Evolutionary conservation across 768 basidiomycete genomes (phyloP), one percentile per base, ranked within the genome.

Genomic region (Botryobasidium botryosum): DNA sequence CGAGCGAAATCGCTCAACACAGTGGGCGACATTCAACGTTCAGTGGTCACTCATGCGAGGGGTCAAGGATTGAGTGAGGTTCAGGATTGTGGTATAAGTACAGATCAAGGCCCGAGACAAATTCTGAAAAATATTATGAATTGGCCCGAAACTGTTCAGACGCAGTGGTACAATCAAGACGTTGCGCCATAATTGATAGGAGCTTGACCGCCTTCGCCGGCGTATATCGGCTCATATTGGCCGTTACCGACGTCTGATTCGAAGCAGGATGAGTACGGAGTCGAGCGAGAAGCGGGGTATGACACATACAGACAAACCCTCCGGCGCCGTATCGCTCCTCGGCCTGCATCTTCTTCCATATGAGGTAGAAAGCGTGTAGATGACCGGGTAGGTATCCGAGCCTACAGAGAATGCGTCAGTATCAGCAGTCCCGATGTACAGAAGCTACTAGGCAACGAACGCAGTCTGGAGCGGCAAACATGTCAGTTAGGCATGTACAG

Each of bases 281-380:
- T 17, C 17, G 31, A 39, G 37, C 8, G 37, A 39, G 23, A 24
- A 12, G 37, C 8, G 23, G 12, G 8, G 37, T 39, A 10, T 8
- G 39, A 24, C 6, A 69, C 84, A 56, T 55, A 85, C 84, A 88
- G 42, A 67, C 60, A 65, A 75, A 88, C 26, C 79, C 79, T 17
- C 81, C 83, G 4, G 57, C 61, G 10, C 86, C 86, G 55, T 83
- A 91, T 33, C 47, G 40, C 50, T 58, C 57, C 49, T 58, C 56
- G 2, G 85, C 87, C 53, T 82, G 69, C 70, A 86, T 86, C 70
- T 79, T 81, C 70, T 70, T 79, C 64, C 87, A 87, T 46, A 88
- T 86, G 43, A 91, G 68, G 80, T 80, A 87, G 64, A 87, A 86
- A 1, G 83, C 80, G 56, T 88, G 84, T 37, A 74, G 58, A 46